Percentiles rank a stretch among this genome's conserved stretches.
These are phyloP conservation scores for Puya raimondii DNA, from an alignment of 176 grass and related monocot species.

Conservation along the genomic window DNA sequence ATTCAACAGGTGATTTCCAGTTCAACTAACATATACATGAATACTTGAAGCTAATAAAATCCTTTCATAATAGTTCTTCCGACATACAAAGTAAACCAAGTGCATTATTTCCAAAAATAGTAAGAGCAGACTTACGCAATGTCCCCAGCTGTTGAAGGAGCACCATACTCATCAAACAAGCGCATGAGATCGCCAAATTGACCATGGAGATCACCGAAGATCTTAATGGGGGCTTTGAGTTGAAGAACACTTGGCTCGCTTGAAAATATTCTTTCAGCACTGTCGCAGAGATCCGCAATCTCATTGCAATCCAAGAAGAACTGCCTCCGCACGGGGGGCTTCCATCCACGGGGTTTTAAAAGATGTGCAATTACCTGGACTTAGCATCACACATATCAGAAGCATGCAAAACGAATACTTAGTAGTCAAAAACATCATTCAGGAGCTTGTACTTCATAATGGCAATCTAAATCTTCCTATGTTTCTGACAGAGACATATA, in stretches of 20 bases:
- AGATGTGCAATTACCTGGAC: slow-evolving; percentile 79
- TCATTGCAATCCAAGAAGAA: slow-evolving; percentile 98
- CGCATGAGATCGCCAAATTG: slow-evolving; percentile 99
- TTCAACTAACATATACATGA: not conserved
- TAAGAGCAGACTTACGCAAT: slow-evolving; percentile 55
- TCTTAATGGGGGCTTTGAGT: slow-evolving; percentile 93
- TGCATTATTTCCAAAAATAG: slow-evolving; percentile 8
- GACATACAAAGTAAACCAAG: slow-evolving; percentile 3
- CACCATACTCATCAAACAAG: slow-evolving; percentile 94
- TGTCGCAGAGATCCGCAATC: slow-evolving; percentile 93
- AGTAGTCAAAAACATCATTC: too few species aligned
- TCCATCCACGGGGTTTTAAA: slow-evolving; percentile 96
- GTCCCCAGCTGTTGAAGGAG: slow-evolving; percentile 97
- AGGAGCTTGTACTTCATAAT: too few species aligned
- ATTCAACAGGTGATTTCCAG: not conserved
- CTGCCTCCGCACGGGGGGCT: slow-evolving; percentile 83
- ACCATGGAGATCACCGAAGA: slow-evolving; percentile 96
- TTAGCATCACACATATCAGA: slow-evolving; percentile 20
- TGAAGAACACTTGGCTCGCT: slow-evolving; percentile 85
- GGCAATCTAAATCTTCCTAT: not conserved
- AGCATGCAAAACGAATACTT: not conserved
- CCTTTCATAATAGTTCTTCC: not conserved
- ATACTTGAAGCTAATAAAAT: not conserved
- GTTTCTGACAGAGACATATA: not conserved
- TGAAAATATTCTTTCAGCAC: slow-evolving; percentile 92